Conservation (phyloP, 2,329 filamentous ascomycete species). For the Trichophaea hybrida region DNA sequence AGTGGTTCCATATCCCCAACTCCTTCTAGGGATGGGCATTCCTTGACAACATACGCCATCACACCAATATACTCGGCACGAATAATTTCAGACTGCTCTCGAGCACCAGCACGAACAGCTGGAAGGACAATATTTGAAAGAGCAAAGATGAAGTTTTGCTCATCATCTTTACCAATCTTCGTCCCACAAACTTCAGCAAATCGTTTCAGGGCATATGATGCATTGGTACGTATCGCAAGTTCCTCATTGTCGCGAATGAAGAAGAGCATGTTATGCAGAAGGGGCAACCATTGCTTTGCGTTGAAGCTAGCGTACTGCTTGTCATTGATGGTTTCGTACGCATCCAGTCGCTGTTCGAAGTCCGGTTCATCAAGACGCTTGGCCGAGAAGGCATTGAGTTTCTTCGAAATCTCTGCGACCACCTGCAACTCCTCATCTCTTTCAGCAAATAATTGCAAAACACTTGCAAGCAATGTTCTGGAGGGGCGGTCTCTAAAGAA, state of each 20-base stretch:
- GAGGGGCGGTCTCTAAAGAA: conserved; percentile 76
- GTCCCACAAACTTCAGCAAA: conserved; percentile 53
- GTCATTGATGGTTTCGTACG: conserved; percentile 59
- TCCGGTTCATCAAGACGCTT: conserved; percentile 70
- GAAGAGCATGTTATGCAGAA: conserved; percentile 80
- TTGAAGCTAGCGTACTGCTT: conserved; percentile 46
- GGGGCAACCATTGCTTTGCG: conserved; percentile 65
- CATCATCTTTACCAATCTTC: conserved; percentile 32
- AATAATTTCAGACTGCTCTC: conserved; percentile 68
- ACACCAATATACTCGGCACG: conserved; percentile 68
- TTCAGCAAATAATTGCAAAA: conserved; percentile 55
- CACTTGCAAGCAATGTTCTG: conserved; percentile 56
- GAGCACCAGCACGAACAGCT: conserved; percentile 59
- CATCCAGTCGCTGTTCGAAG: conserved; percentile 65
- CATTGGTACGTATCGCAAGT: conserved; percentile 69
- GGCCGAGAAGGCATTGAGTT: conserved; percentile 64
- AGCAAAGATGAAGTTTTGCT: background rate
- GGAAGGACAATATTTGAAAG: conserved; percentile 55
- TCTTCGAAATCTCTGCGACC: conserved; percentile 55
- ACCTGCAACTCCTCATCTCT: conserved; percentile 46
- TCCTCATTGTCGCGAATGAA: conserved; percentile 79
- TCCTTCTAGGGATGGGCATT: conserved; percentile 53
- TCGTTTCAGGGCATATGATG: conserved; percentile 62
- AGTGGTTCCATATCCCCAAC: conserved; percentile 62
- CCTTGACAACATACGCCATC: conserved; percentile 61